phyloP scores from a whole-genome alignment of 192 early-diverging fungal genomes.

The Dispira parvispora region DNA sequence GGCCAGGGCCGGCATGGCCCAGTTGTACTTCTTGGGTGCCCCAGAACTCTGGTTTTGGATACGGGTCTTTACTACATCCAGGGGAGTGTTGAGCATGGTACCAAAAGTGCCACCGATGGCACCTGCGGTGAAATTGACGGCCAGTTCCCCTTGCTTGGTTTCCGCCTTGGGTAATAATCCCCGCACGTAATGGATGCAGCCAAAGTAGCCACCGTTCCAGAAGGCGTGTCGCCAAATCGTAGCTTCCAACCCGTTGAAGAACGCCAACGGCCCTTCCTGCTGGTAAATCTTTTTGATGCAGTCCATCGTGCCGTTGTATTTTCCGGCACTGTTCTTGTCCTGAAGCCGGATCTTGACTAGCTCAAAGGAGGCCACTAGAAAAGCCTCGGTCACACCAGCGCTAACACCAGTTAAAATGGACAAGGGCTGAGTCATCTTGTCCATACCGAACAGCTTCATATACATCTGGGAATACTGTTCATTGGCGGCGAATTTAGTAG shows the following conservation, averaged over 20 bases:
- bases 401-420: constrained; percentile 75
- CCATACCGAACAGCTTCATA: constrained; percentile 50
- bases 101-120: constrained; percentile 85
- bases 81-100: constrained; percentile 84
- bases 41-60: constrained; percentile 72
- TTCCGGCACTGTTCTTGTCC: constrained; percentile 70
- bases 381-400: constrained; percentile 83
- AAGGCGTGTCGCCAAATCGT: constrained; percentile 85
- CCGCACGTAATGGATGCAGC: constrained; percentile 55
- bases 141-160: constrained; percentile 53
- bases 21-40: constrained; percentile 69
- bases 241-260: constrained; percentile 84
- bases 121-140: constrained; percentile 81
- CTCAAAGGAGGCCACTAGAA: constrained; percentile 81
- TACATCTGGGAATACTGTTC: constrained; percentile 62
- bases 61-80: constrained; percentile 94
- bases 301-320: constrained; percentile 70
- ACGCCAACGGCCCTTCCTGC: constrained; percentile 62
- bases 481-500: constrained; percentile 94
- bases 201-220: constrained; percentile 98
- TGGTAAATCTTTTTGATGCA: constrained; percentile 63
- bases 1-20: constrained; percentile 59
- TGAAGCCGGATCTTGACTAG: constrained; percentile 94
- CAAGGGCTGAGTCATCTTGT: constrained; percentile 54
- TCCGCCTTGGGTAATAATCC: constrained; percentile 61